These are phyloP conservation scores for Aspergillus sp. DNA, from an alignment of 2,329 filamentous ascomycete species.

Conservation along the genomic window DNA sequence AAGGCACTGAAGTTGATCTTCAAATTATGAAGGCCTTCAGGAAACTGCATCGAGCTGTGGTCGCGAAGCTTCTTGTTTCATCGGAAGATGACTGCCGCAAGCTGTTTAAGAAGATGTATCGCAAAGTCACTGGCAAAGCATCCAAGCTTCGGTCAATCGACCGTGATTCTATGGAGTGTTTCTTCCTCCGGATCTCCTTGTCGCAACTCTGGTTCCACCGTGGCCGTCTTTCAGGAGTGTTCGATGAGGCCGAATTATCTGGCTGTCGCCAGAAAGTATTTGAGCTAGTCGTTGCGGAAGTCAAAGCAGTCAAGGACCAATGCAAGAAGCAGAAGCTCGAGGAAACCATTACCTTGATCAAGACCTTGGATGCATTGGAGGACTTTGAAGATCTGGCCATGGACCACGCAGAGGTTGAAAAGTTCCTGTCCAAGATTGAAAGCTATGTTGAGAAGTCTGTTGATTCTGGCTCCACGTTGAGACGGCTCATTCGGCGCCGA, in stretches of 20 bases:
- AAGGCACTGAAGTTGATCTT: constrained; percentile 30
- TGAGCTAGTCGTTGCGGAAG: constrained; percentile 29
- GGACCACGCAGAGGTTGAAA: constrained; percentile 33
- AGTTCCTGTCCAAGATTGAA: constrained; percentile 35
- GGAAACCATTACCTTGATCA: constrained; percentile 33
- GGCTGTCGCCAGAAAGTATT: constrained; percentile 34
- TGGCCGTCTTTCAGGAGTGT: constrained; percentile 25
- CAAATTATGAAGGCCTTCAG: constrained; percentile 37
- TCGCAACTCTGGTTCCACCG: constrained; percentile 33
- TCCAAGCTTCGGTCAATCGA: constrained; percentile 31
- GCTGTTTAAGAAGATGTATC: constrained; percentile 34
- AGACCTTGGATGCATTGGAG: constrained; percentile 37
- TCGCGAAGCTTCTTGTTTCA: constrained; percentile 32
- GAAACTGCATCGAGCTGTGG: constrained; percentile 32
- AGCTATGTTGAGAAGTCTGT: constrained; percentile 32
- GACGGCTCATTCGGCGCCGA: constrained; percentile 31
- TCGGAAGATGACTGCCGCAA: constrained; percentile 34
- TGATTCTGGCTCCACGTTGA: constrained; percentile 27
- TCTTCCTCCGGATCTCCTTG: constrained; percentile 34
- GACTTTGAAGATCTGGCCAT: constrained; percentile 38
- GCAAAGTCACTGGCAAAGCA: constrained; percentile 26
- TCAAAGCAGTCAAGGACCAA: constrained; percentile 34
- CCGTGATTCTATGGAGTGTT: constrained; percentile 35
- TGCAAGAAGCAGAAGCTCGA: constrained; percentile 34
- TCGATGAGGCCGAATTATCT: constrained; percentile 29